phyloP scores from a whole-genome alignment of 257 asterid genomes.

The Solanum pinnatisectum region DNA sequence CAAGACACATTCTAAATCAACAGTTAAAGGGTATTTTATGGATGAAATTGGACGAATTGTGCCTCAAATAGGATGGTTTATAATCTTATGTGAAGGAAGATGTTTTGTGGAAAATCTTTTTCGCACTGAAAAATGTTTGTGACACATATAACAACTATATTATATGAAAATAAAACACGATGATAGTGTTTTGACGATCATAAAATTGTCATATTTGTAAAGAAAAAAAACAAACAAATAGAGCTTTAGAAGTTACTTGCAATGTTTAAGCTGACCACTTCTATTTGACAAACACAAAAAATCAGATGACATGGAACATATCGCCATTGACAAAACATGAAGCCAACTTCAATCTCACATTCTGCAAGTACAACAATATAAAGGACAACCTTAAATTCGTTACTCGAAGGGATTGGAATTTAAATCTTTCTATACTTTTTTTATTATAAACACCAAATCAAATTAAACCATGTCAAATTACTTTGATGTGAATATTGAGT shows the following conservation, averaged over 20 bases:
- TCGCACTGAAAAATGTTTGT: not conserved
- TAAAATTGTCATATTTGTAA: not conserved
- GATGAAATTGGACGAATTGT: not conserved
- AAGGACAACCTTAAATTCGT: not conserved
- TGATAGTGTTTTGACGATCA: not conserved
- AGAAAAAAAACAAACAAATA: not conserved
- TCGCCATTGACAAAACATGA: not conserved
- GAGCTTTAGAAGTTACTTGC: not conserved
- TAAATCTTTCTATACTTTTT: not conserved
- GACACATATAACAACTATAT: not conserved
- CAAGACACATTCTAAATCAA: not conserved
- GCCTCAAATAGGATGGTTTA: not conserved
- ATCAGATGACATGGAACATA: not conserved
- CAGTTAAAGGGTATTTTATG: not conserved
- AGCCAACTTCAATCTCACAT: not conserved
- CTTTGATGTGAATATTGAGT: not conserved
- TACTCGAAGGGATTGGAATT: too few species aligned
- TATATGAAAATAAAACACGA: not conserved
- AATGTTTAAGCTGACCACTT: not conserved
- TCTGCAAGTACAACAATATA: not conserved
- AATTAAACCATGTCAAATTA: not conserved
- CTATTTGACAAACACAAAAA: not conserved
- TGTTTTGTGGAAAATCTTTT: not conserved
- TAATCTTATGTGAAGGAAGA: not conserved
- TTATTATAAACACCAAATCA: not conserved